Base-by-base conservation (phyloP, 768 basidiomycete species). In the Rhizopogon vesiculosus region DNA sequence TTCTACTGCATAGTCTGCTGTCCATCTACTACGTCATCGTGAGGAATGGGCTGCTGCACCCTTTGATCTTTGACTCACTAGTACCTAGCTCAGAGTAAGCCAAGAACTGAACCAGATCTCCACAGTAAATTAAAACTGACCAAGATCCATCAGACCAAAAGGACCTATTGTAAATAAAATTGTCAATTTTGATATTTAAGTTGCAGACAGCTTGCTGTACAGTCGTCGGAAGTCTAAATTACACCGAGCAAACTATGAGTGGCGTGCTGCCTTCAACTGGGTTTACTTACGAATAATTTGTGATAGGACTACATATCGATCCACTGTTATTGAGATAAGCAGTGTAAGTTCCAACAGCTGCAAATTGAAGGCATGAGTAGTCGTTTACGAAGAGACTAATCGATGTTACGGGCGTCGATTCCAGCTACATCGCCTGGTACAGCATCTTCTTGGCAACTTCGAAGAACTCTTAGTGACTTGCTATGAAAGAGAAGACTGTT, bases 121-220 rank as follows among this genome's bases (percentile, higher is more conserved):
- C 29, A 16, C 16, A n/a, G n/a, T 7, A 42, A 28, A 16, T 19
- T 9, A 6, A 25, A 16, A 41, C 58, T 53, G 42, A 65, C 64
- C 64, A 65, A 9, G 56, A 50, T 42, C 64, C 64, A 29, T 51
- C 52, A 31, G 16, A 7, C 64, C 63, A 65, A 41, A 33, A 61
- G 12, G 54, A 16, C 33, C 43, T 42, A 53, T 64, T 56, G 13
- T 35, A 49, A 5, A 49, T 0, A 3, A 49, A 35, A 35, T 64
- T 42, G 13, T 55, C 31, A 7, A 65, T 57, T 49, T 64, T 64
- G 52, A 65, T 60, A 33, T 56, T 51, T 16, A 58, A 15, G 45
- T 64, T 62, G 41, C 64, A 65, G 25, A 64, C 64, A 8, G 61
- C 64, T 18, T 51, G 54, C 44, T 65, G 64, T 42, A 65, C 59